These are phyloP conservation scores for Drechslerella coelobrocha DNA, from an alignment of 2,329 filamentous ascomycete genomes.

Conservation along the genomic window DNA sequence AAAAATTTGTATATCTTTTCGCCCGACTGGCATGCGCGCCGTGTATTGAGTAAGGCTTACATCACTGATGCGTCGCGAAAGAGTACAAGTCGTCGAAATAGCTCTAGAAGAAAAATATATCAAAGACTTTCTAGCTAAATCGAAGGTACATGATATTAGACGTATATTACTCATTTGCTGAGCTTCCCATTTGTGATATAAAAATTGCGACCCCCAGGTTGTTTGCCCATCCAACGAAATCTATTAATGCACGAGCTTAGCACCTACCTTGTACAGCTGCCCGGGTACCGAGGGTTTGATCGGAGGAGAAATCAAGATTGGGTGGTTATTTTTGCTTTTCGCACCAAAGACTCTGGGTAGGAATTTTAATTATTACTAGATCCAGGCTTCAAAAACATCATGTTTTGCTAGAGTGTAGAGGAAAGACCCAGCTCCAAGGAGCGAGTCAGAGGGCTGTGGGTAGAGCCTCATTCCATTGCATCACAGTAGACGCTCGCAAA, in stretches of 20 bases:
- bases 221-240: slow-evolving; percentile 4
- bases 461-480: too few species aligned
- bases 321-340: neutral
- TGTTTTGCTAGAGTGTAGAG: slow-evolving; percentile 37
- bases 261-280: slow-evolving; percentile 26
- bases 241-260: slow-evolving; percentile 8
- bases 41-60: neutral
- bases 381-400: slow-evolving; percentile 38
- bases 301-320: neutral
- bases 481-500: too few species aligned
- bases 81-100: too few species aligned
- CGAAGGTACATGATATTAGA: neutral
- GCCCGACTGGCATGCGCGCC: too few species aligned
- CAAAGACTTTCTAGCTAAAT: neutral
- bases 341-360: neutral
- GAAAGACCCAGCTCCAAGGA: neutral
- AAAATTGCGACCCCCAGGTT: slow-evolving; percentile 38
- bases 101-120: neutral
- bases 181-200: neutral
- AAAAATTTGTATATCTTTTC: too few species aligned
- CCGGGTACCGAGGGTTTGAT: slow-evolving; percentile 16
- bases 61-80: neutral
- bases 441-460: neutral
- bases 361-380: slow-evolving; percentile 5
- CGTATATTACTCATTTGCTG: neutral